Evolutionary conservation across 2,329 filamentous ascomycete genomes (phyloP), one percentile per base, ranked within the genome.

Genomic region (Pyrenophora tritici-repentis): DNA sequence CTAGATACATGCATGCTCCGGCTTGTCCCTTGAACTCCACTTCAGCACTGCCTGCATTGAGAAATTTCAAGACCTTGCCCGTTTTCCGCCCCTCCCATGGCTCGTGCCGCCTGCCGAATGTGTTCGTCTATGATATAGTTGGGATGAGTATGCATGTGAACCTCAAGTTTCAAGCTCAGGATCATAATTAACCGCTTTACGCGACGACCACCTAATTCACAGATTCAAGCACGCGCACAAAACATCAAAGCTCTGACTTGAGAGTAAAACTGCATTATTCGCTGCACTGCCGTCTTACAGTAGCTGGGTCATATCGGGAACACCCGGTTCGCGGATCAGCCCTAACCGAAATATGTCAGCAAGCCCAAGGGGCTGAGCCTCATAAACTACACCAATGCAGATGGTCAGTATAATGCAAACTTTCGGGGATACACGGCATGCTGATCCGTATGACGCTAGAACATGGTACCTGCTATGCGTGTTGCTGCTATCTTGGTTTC

Each of bases 131-230:
- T 63, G 54, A 56, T 39, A 58, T 10, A 37, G 12, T 18, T 42
- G 55, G 40, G 71, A 71, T 66, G 53, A 47, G 62, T 63, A 50
- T 72, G 68, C 68, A 68, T 72, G 54, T 49, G 40, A 59, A 56
- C 59, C 65, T 62, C 52, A 44, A 56, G 38, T 47, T n/a, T 7
- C 17, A 17, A 44, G 33, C 35, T 42, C 35, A 24, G 22, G 35
- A 47, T 45, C 48, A 42, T 42, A 58, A 49, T 46, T 56, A 59
- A 40, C 50, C 31, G 47, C 45, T 37, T 55, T 50, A 43, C 39
- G 51, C 55, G 24, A 58, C 48, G 43, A n/a, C 40, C 16, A 47
- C 24, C 31, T 47, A 24, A 38, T 4, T 35, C 24, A 18, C n/a
- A 17, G 17, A 24, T 26, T 13, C 1, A 18, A n/a, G 3, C 9